Conservation (phyloP, 2,329 filamentous ascomycete genomes). For the Blastomyces parvus region DNA sequence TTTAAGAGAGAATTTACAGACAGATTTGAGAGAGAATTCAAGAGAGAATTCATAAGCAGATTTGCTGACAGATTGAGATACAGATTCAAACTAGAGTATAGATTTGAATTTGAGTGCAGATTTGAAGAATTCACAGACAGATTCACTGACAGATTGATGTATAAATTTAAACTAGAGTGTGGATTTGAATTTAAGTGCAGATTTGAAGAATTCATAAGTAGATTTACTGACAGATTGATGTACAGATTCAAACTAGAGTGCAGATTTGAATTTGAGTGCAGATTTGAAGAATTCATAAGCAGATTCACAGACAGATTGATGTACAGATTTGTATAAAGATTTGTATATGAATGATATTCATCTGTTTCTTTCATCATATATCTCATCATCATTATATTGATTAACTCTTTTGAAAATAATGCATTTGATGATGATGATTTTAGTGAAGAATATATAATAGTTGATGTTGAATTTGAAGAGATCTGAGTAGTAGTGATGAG, state of each 20-base stretch:
- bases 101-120: not conserved
- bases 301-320: too few species aligned
- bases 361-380: not conserved
- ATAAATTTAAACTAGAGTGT: too few species aligned
- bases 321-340: too few species aligned
- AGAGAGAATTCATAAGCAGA: not conserved
- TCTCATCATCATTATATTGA: not conserved
- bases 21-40: too few species aligned
- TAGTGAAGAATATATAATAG: not conserved
- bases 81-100: not conserved
- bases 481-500: not conserved
- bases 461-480: not conserved
- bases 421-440: not conserved
- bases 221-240: not conserved
- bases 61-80: not conserved
- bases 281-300: too few species aligned
- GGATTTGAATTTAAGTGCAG: not conserved
- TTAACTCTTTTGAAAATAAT: not conserved
- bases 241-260: not conserved
- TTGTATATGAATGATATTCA: too few species aligned
- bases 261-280: not conserved
- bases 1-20: not conserved
- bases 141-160: too few species aligned
- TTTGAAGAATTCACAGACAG: too few species aligned
- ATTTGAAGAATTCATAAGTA: not conserved